phyloP scores from a whole-genome alignment of 2,329 filamentous ascomycete species.

The Exserohilum rostratum region DNA sequence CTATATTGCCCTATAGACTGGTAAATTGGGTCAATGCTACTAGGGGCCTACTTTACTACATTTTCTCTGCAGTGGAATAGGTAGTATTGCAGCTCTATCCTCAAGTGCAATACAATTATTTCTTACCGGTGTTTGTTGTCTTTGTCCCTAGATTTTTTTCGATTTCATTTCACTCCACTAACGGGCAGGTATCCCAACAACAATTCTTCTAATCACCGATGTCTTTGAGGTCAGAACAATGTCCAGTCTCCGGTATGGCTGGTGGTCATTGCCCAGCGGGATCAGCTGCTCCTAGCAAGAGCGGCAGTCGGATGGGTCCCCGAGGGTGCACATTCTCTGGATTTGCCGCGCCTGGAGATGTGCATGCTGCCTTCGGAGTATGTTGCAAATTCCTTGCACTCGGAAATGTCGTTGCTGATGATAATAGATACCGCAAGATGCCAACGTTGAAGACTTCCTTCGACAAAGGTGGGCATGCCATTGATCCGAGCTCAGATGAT shows the following conservation, averaged over 20 bases:
- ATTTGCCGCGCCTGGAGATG: conserved; percentile 30
- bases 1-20: neutral
- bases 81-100: neutral
- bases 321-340: conserved; percentile 35
- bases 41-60: neutral
- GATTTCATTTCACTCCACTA: neutral
- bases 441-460: conserved; percentile 28
- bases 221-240: conserved; percentile 19
- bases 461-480: conserved; percentile 25
- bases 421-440: conserved; percentile 25
- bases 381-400: neutral
- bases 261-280: conserved; percentile 22
- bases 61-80: neutral
- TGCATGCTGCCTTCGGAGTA: conserved; percentile 33
- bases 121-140: neutral
- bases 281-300: conserved; percentile 18
- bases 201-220: conserved; percentile 2
- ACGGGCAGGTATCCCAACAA: conserved; percentile 6
- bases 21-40: neutral
- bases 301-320: conserved; percentile 22
- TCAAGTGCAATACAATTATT: neutral
- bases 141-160: neutral
- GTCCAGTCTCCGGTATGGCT: conserved; percentile 26
- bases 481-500: neutral
- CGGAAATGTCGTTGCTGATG: neutral